These are phyloP conservation scores for Nematocida sp. DNA, from an alignment of 371 early-diverging fungal species.

Conservation along the genomic window DNA sequence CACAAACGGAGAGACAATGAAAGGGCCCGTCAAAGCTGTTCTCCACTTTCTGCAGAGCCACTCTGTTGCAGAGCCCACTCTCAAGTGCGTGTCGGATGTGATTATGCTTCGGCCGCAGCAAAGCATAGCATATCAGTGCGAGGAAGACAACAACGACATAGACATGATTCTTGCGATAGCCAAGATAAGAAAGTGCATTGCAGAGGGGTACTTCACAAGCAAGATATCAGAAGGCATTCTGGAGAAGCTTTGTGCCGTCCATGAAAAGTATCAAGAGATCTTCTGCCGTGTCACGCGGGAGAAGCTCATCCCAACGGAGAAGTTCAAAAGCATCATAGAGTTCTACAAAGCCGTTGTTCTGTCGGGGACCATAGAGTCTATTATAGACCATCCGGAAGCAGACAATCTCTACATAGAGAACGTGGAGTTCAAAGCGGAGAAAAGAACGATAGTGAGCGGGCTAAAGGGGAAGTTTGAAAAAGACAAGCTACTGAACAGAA, in stretches of 20 bases:
- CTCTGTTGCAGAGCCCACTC: not conserved
- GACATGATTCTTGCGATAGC: conserved; percentile 28
- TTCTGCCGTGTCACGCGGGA: conserved; percentile 17
- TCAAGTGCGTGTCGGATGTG: conserved; percentile 14
- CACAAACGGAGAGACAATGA: conserved; percentile 24
- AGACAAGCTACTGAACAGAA: conserved; percentile 53
- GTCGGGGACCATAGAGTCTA: conserved; percentile 59
- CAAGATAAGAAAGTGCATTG: conserved; percentile 45
- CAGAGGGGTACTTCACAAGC: conserved; percentile 43
- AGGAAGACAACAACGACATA: not conserved
- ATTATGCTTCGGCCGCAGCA: conserved; percentile 38
- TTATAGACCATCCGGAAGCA: conserved; percentile 59
- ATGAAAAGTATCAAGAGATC: conserved; percentile 19
- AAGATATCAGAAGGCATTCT: conserved; percentile 26
- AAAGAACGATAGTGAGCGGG: conserved; percentile 62
- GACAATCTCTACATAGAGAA: conserved; percentile 63
- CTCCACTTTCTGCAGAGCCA: not conserved
- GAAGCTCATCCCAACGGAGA: conserved; percentile 7
- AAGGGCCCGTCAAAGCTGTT: conserved; percentile 29
- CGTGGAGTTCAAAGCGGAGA: conserved; percentile 52
- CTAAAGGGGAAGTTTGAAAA: conserved; percentile 54
- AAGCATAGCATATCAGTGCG: conserved; percentile 29
- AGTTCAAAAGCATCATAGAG: conserved; percentile 16
- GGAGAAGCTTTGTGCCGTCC: conserved; percentile 21
- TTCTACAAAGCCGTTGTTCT: conserved; percentile 62